A percentile compares a stretch with the other conserved stretches of the same genome.
These are phyloP conservation scores for Dentipellis sp. DNA, from an alignment of 768 basidiomycete species.

Conservation along the genomic window DNA sequence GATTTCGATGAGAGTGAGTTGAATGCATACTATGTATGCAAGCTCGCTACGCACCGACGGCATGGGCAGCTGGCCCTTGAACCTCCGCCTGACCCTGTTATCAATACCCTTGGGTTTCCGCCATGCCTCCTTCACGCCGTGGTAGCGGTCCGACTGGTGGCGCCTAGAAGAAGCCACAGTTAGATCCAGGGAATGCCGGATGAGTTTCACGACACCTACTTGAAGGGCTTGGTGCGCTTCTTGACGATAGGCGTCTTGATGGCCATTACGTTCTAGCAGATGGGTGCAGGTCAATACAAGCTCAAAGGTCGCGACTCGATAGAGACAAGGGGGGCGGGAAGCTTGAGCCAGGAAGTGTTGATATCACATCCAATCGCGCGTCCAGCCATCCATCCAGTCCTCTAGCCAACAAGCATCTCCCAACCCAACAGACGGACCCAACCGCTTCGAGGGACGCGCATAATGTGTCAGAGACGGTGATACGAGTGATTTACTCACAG, in stretches of 20 bases:
- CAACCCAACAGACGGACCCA: neutral
- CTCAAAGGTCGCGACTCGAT: neutral
- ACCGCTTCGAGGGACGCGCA: too few species aligned
- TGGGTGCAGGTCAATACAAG: slow-evolving; percentile 4
- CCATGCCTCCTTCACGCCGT: slow-evolving; percentile 97
- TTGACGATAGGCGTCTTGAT: slow-evolving; percentile 72
- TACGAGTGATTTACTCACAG: slow-evolving; percentile 36
- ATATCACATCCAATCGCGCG: neutral
- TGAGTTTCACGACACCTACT: slow-evolving; percentile 41
- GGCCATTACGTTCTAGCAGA: slow-evolving; percentile 8
- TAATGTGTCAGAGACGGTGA: slow-evolving; percentile 11
- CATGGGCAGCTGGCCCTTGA: slow-evolving; percentile 95
- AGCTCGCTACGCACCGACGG: slow-evolving; percentile 61
- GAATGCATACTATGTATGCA: neutral
- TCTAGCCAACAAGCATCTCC: neutral
- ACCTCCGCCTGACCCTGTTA: slow-evolving; percentile 91
- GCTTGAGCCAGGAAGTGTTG: too few species aligned
- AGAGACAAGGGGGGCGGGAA: too few species aligned
- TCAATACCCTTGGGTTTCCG: slow-evolving; percentile 99
- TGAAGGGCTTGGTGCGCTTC: slow-evolving; percentile 97
- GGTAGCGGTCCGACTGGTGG: slow-evolving; percentile 98
- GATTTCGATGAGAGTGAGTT: neutral
- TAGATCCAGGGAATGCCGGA: neutral
- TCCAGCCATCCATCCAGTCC: neutral
- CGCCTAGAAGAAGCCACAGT: slow-evolving; percentile 43